Evolutionary conservation across 139 green algal species (phyloP), one percentile per base, ranked within the genome.

Genomic region (Asterochloris sp.): DNA sequence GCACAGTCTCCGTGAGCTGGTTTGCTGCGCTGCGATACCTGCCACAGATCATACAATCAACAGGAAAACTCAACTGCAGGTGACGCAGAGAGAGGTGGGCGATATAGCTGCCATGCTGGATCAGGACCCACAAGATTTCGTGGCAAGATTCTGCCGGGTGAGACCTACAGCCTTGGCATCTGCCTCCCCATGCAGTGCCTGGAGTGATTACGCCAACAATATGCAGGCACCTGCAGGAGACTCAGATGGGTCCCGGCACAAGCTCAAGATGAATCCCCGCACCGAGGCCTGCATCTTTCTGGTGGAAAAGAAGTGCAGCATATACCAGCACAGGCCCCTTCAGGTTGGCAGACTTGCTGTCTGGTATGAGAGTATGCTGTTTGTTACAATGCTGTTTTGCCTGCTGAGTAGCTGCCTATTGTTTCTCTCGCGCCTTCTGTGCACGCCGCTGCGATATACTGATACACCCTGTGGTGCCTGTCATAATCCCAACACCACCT

Each of bases 241-340:
- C 8, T 78, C 74, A 78, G 74, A 19, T 26, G 76, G 76, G 16
- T 69, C 76, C 13, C 60, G 76, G 21, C 54, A 68, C n/a, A 69
- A 61, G 67, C 14, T 80, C n/a, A 28, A 21, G 10, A 80, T 69
- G 61, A 80, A 80, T n/a, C 67, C 60, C 24, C 67, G 60, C 38
- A 27, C 67, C 54, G 47, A 61, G 47, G 76, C 76, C 0, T 80
- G 76, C n/a, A 27, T 80, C 11, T 80, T 80, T 47, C n/a, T 80
- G 23, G 19, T 62, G 47, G 24, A 80, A 60, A 62, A 62, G 13
- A 80, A 80, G 54, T 80, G 76, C 61, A 47, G 60, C 69, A 62
- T 80, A 11, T 80, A 80, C 13, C 60, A 68, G 24, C 60, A 69
- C 76, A 69, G 76, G 23, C 76, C 76, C 23, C 67, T 62, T 69